Conservation (phyloP, 164 flowering plant genomes). For the Sedum album region DNA sequence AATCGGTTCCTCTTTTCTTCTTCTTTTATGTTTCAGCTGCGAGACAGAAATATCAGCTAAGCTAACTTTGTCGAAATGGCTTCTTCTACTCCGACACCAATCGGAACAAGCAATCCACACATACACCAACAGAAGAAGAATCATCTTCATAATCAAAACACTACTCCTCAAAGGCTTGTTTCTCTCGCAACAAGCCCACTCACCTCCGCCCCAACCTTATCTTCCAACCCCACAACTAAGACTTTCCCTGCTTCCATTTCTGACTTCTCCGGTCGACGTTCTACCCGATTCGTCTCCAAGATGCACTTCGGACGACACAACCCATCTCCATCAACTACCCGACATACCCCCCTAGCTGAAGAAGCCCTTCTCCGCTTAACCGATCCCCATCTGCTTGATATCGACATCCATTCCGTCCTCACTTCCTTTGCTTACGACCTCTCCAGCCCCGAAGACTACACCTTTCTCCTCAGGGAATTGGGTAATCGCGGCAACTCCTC, state of each 20-base stretch:
- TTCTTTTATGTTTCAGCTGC: no score
- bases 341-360: conserved; percentile 62
- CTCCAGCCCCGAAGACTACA: conserved; percentile 70
- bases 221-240: no score
- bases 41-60: no score
- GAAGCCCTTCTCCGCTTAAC: conserved; percentile 46
- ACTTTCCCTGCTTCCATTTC: conserved; percentile 41
- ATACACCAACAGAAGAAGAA: no score
- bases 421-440: conserved; percentile 40
- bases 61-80: no score
- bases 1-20: no score
- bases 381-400: conserved; percentile 15
- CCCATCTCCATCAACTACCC: conserved; percentile 20
- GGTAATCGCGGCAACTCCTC: conserved; percentile 71
- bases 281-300: conserved; percentile 87
- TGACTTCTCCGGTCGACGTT: conserved; percentile 77
- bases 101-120: no score
- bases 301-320: conserved; percentile 72
- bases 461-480: conserved; percentile 64
- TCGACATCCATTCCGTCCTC: conserved; percentile 44
- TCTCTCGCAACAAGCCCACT: no score
- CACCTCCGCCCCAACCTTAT: no score
- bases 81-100: no score
- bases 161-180: no score
- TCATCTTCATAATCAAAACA: no score